A percentile compares a stretch with the other conserved stretches of the same genome.
These are phyloP conservation scores for Dianthus caryophyllus DNA, from an alignment of 148 eudicot species.

Conservation along the genomic window DNA sequence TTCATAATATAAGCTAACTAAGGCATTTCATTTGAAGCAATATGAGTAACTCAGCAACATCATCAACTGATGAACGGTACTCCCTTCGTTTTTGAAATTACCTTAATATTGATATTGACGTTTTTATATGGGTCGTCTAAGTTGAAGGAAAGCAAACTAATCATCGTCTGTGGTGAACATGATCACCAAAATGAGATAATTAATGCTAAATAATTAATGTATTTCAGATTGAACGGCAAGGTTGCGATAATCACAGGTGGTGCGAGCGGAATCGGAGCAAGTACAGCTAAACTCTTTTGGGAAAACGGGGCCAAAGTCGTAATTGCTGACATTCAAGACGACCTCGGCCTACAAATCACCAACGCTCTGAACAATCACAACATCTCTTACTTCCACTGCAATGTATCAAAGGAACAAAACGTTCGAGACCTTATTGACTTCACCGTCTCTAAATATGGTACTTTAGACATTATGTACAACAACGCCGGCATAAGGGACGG, in stretches of 20 bases:
- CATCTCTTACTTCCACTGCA: slow-evolving; percentile 42
- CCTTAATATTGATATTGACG: too few relatives aligned
- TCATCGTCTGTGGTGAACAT: neutral
- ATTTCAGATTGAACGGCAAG: slow-evolving; percentile 57
- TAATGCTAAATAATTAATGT: too few relatives aligned
- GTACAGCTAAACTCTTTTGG: slow-evolving; percentile 42
- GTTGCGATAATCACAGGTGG: slow-evolving; percentile 80
- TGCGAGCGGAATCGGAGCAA: slow-evolving; percentile 73
- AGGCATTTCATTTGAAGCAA: neutral
- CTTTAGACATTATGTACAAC: slow-evolving; percentile 47
- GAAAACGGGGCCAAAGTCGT: slow-evolving; percentile 70
- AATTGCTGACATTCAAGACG: slow-evolving; percentile 54
- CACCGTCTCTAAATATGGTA: slow-evolving; percentile 28
- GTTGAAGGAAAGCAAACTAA: neutral
- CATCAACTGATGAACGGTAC: neutral
- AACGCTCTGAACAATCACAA: slow-evolving; percentile 32
- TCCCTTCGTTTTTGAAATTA: too few relatives aligned
- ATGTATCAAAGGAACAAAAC: slow-evolving; percentile 38
- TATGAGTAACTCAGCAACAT: neutral
- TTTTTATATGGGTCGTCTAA: too few relatives aligned
- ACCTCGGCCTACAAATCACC: slow-evolving; percentile 38
- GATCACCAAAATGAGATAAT: neutral
- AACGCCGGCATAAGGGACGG: slow-evolving; percentile 36
- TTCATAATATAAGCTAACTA: neutral
- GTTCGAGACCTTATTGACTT: slow-evolving; percentile 22